Base-by-base conservation (phyloP, 192 early-diverging fungal species). In the Linnemannia exigua region DNA sequence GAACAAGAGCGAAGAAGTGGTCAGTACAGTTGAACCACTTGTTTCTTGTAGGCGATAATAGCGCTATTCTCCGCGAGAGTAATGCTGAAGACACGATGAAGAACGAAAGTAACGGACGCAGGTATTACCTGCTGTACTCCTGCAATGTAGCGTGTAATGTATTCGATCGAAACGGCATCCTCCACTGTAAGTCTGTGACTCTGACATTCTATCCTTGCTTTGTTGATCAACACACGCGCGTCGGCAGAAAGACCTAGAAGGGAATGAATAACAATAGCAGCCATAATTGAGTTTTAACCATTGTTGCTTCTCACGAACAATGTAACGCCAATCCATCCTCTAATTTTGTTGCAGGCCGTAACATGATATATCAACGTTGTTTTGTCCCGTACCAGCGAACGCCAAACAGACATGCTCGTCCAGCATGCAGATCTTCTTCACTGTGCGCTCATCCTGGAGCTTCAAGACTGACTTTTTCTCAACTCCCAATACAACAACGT, bases 351-450 rank as follows among this genome's bases (percentile, higher is more conserved):
- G 33, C 70, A 8, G 25, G 11, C 5, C 14, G 17, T 31, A 1
- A 46, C 41, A 31, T 22, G 44, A 1, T 44, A 51, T 48, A 4
- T 9, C 12, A n/a, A n/a, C n/a, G n/a, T n/a, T n/a, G 20, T 31
- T 15, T 63, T 31, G 3, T 33, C 37, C 73, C 76, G 33, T 88
- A 97, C 96, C 96, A 48, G 98, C 97, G 90, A 97, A 98, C 14
- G 98, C 97, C 90, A 99, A 90, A 85, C 96, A 98, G 33, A 99
- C 94, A 84, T 99, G 97, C 82, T 99, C 95, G 89, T 99, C 98
- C 78, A 99, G 91, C 92, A 97, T 94, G 79, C 95, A 94, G 91
- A 99, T 97, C 91, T 99, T 99, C 76, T 96, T 94, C 72, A 99
- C 95, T 70, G 97, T 99, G 72, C 98, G 93, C 69, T 98, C 94